Evolutionary conservation across 441 rosid species (phyloP), one percentile per base, ranked within the genome.

Genomic region (Iberis amara): DNA sequence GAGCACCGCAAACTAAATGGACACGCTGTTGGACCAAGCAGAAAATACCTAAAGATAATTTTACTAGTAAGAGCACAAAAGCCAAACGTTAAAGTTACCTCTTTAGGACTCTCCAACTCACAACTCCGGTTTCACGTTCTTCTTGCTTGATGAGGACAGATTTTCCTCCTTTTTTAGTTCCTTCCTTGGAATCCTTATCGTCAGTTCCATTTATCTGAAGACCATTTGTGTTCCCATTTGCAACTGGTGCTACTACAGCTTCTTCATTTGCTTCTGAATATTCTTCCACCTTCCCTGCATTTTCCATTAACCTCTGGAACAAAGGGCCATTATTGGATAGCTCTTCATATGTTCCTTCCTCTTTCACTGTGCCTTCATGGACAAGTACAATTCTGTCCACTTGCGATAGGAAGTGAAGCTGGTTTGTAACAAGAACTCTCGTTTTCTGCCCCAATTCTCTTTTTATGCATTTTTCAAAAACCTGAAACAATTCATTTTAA

Each of bases 261-360:
- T 75, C 72, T 57, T 73, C 80, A 26, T 59, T 74, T 60, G 80
- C 95, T 65, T 85, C 94, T 11, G 39, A 66, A 73, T 77, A 76
- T 15, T 83, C 96, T 75, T 88, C 98, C 81, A 91, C 82, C 78
- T 91, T 91, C 47, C 98, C 98, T 6, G 98, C 98, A 77, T 90
- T 87, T 79, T 90, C 95, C 96, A 90, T 87, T 30, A 91, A 79
- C 69, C 79, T 80, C 69, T 78, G 86, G 76, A 91, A 91, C 52
- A 88, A 47, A 41, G 60, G 45, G 26, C 96, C 98, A 49, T 68
- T 83, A 36, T 47, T 75, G 30, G 91, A 88, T 54, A 91, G 84
- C 60, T 85, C 81, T 71, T 83, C 95, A 68, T 83, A 91, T 53
- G 95, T 85, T 65, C 98, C 98, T 66, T 83, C 90, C 73, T 88